Evolutionary conservation across 2,329 filamentous ascomycete genomes (phyloP), one percentile per base, ranked within the genome.

Genomic region (Microdochium trichocladiopsis): DNA sequence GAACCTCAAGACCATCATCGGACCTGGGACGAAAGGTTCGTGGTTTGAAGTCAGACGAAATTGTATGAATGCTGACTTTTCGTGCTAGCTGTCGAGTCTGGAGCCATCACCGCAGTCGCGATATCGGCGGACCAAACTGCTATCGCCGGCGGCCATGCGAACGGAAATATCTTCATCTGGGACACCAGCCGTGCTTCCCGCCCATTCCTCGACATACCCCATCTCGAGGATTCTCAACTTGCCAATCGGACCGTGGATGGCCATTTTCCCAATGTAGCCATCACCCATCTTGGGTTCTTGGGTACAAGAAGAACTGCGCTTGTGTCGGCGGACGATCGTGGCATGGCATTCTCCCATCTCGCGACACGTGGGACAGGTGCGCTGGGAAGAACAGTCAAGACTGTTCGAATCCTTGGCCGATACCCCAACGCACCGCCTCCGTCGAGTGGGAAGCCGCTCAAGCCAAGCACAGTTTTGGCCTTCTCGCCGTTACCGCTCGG

Each of bases 281-380:
- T 99, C 47, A 83, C 94, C 6, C 92, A 99, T 68, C 71, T 99
- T n/a, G 94, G 93, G 0, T 99, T 99, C 65, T 76, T 99, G 5
- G 94, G 93, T 8, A 96, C 90, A 2, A 81, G 95, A 54, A 92
- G 94, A 62, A 99, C 94, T 14, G 94, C 95, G 3, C 76, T 99
- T 4, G 92, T 97, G 11, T 99, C 94, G 3, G 94, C 94, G 2
- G 92, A 99, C 69, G 89, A 95, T 62, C 83, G 83, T 49, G 94
- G 95, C 21, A 99, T 99, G 95, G 93, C 94, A 1, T 99, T 99
- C 67, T 96, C 94, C 2, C 95, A 99, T 69, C 79, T 99, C 10
- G 95, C 94, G 10, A 95, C 90, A 10, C 80, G 95, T 61, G 95
- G 94, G 2, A 86, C 95, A 36, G 94, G 94, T 3, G 81, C 91